Evolutionary conservation across 495 filamentous ascomycete genomes (phyloP).

Genomic region (Trichocladium uniseriatum): DNA sequence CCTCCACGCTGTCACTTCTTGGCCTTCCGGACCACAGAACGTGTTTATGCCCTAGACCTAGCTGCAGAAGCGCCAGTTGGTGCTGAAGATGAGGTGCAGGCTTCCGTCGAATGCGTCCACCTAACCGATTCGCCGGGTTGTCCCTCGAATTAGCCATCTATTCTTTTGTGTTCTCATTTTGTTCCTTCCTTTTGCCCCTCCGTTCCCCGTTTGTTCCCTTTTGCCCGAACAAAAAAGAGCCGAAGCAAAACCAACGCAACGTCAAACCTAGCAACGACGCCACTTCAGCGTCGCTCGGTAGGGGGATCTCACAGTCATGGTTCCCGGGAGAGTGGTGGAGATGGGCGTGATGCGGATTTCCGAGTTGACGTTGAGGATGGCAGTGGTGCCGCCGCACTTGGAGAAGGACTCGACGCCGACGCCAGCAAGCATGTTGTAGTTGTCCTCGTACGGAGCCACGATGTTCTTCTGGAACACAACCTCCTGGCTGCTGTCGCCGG

Average conservation of each 20-base stretch:
- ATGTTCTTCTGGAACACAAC: slow-evolving; percentile 31
- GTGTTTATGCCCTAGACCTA: background rate
- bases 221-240: background rate
- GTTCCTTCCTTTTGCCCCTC: background rate
- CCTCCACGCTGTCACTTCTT: background rate
- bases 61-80: slow-evolving; percentile 18
- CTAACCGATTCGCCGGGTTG: slow-evolving; percentile 6
- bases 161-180: slow-evolving; percentile 8
- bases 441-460: slow-evolving; percentile 23
- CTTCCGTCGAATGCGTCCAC: slow-evolving; percentile 26
- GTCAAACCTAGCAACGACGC: slow-evolving; percentile 10
- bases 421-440: slow-evolving; percentile 26
- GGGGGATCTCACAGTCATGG: slow-evolving; percentile 25
- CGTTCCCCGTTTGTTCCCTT: background rate
- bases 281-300: slow-evolving; percentile 8
- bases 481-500: slow-evolving; percentile 24
- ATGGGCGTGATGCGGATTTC: slow-evolving; percentile 26
- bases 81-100: slow-evolving; percentile 21
- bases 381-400: slow-evolving; percentile 22
- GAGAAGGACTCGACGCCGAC: slow-evolving; percentile 26
- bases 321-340: slow-evolving; percentile 16
- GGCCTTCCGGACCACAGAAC: background rate
- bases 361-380: slow-evolving; percentile 33
- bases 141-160: slow-evolving; percentile 11
- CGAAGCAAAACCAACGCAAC: background rate